Conservation (phyloP, 371 early-diverging fungal species). For the Haplosporangium sp. region DNA sequence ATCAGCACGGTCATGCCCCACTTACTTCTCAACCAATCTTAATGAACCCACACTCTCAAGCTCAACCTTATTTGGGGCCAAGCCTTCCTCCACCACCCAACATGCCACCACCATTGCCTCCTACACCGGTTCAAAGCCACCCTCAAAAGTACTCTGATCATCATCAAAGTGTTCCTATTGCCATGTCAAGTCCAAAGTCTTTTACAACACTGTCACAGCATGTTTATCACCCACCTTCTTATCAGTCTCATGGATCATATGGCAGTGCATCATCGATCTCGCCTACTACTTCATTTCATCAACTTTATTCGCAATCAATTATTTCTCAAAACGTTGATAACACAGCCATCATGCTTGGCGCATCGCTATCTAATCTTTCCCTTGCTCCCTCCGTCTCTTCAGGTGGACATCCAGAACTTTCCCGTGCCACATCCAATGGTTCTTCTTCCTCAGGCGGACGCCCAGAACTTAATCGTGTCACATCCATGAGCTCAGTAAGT, state of each 20-base stretch:
- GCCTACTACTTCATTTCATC: slow-evolving; percentile 12
- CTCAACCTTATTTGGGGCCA: neutral
- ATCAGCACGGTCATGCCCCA: neutral
- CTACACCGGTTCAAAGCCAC: neutral
- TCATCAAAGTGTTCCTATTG: neutral
- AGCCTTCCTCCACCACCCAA: neutral
- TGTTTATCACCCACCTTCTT: neutral
- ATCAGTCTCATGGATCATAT: neutral
- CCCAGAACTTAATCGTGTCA: slow-evolving; percentile 17
- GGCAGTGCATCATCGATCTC: neutral
- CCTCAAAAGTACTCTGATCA: neutral
- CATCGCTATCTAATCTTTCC: slow-evolving; percentile 34
- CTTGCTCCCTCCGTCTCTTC: slow-evolving; percentile 18
- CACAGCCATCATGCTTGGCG: slow-evolving; percentile 22
- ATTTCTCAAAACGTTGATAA: slow-evolving; percentile 27
- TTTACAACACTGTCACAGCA: neutral
- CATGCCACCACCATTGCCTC: neutral
- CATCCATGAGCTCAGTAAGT: slow-evolving; percentile 29
- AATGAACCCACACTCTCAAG: neutral
- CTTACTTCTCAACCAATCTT: neutral
- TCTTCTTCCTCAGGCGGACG: slow-evolving; percentile 9
- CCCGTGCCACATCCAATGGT: slow-evolving; percentile 21
- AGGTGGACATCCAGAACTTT: slow-evolving; percentile 5
- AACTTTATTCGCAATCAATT: slow-evolving; percentile 8
- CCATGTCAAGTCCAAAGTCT: neutral